Conservation (phyloP, 257 asterid genomes). For the Paraleonurus japonicus region DNA sequence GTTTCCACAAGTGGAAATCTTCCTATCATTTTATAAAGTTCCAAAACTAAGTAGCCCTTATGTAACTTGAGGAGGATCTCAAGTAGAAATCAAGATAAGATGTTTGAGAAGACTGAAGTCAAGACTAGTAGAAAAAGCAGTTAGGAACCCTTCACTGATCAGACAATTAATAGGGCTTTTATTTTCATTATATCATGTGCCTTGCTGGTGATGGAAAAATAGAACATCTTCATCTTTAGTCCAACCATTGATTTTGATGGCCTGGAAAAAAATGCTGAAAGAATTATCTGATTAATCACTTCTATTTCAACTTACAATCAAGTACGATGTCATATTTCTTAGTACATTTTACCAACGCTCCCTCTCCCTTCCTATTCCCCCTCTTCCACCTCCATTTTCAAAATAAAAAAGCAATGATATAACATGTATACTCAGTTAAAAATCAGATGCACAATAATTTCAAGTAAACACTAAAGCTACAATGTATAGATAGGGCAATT, state of each 20-base stretch:
- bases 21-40: not conserved
- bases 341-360: not conserved
- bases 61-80: not conserved
- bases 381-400: constrained; percentile 7
- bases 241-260: not conserved
- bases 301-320: constrained; percentile 1
- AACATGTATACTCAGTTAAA: not conserved
- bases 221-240: not conserved
- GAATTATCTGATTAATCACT: not conserved
- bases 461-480: not conserved
- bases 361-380: not conserved
- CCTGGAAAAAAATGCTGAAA: not conserved
- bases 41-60: not conserved
- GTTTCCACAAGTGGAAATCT: not conserved
- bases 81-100: constrained; percentile 10
- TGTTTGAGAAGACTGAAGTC: constrained; percentile 2
- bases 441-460: not conserved
- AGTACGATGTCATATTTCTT: not conserved
- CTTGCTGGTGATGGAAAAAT: not conserved
- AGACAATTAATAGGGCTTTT: not conserved
- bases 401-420: not conserved
- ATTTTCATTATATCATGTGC: not conserved
- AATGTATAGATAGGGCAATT: not conserved
- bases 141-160: not conserved
- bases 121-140: constrained; percentile 2